Conservation (phyloP, 192 early-diverging fungal species). For the Glomus cerebriforme region DNA sequence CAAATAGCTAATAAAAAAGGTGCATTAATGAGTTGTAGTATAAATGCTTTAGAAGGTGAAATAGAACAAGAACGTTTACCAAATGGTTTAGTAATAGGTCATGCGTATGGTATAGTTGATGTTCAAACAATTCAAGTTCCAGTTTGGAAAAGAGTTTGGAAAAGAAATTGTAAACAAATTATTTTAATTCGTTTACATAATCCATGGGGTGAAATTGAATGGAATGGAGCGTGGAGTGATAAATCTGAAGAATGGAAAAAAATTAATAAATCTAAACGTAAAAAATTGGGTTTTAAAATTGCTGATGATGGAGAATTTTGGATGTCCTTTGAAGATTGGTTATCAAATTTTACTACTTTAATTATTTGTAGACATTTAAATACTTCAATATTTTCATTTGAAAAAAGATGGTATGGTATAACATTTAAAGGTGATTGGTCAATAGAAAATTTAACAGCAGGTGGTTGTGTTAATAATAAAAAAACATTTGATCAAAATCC, state of each 20-base stretch:
- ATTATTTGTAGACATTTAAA: slow-evolving; percentile 47
- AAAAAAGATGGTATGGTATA: slow-evolving; percentile 37
- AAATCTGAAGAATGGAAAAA: slow-evolving; percentile 45
- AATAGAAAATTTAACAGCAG: slow-evolving; percentile 35
- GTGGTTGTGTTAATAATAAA: slow-evolving; percentile 46
- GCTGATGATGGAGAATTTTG: slow-evolving; percentile 49
- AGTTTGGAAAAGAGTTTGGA: not conserved
- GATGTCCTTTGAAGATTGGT: slow-evolving; percentile 48
- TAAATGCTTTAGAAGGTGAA: slow-evolving; percentile 30
- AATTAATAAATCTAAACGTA: slow-evolving; percentile 39
- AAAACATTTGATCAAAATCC: slow-evolving; percentile 46
- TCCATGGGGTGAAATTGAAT: slow-evolving; percentile 44
- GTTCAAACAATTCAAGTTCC: slow-evolving; percentile 37
- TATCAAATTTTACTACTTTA: slow-evolving; percentile 42
- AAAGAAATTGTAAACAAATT: slow-evolving; percentile 11
- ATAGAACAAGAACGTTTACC: slow-evolving; percentile 18
- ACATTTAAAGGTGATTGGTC: slow-evolving; percentile 47
- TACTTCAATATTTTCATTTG: slow-evolving; percentile 28
- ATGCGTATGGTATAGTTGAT: slow-evolving; percentile 44
- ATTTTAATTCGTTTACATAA: slow-evolving; percentile 45
- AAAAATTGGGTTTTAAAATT: slow-evolving; percentile 34
- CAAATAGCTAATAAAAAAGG: slow-evolving; percentile 14
- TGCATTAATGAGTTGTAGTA: slow-evolving; percentile 49
- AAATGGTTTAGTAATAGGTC: slow-evolving; percentile 40
- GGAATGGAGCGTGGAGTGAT: slow-evolving; percentile 43